Percentiles rank a stretch among this genome's conserved stretches.
phyloP scores from a whole-genome alignment of 1,139 yeast genomes.

The Taphrina sp. region DNA sequence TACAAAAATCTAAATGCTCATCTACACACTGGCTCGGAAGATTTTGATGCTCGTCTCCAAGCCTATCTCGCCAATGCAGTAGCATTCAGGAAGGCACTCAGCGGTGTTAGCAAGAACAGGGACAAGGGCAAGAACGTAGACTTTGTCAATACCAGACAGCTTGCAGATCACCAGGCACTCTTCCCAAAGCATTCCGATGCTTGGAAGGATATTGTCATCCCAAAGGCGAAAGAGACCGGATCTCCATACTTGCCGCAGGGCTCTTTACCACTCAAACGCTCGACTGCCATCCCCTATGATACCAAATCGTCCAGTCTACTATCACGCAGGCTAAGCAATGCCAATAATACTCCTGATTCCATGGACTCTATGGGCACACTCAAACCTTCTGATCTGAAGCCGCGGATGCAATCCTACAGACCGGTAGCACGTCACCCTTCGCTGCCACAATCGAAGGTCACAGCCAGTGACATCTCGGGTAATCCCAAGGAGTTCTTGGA shows the following conservation, averaged over 20 bases:
- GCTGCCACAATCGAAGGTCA: constrained; percentile 17
- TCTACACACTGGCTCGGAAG: constrained; percentile 25
- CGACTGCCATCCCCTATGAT: constrained; percentile 16
- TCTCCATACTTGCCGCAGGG: constrained; percentile 17
- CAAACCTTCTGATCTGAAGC: constrained; percentile 19
- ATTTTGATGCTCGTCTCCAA: constrained; percentile 25
- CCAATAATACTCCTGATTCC: neutral
- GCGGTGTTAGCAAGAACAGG: constrained; percentile 25
- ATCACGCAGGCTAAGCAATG: constrained; percentile 7
- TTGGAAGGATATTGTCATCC: constrained; percentile 28
- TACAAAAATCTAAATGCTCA: constrained; percentile 28
- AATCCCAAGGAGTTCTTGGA: constrained; percentile 1
- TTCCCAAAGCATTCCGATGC: constrained; percentile 30
- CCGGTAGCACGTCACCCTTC: constrained; percentile 28
- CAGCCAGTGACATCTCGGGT: neutral
- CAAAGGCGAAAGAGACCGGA: constrained; percentile 4
- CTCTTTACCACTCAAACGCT: neutral
- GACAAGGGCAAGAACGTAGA: constrained; percentile 29
- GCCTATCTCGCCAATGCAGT: constrained; percentile 31
- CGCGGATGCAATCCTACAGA: constrained; percentile 10
- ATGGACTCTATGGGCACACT: constrained; percentile 21
- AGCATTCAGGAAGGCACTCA: constrained; percentile 28
- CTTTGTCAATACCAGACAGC: constrained; percentile 26
- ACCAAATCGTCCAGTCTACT: constrained; percentile 17
- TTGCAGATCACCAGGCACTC: constrained; percentile 27